phyloP scores from a whole-genome alignment of 306 rosid species.

The Comarum palustre region DNA sequence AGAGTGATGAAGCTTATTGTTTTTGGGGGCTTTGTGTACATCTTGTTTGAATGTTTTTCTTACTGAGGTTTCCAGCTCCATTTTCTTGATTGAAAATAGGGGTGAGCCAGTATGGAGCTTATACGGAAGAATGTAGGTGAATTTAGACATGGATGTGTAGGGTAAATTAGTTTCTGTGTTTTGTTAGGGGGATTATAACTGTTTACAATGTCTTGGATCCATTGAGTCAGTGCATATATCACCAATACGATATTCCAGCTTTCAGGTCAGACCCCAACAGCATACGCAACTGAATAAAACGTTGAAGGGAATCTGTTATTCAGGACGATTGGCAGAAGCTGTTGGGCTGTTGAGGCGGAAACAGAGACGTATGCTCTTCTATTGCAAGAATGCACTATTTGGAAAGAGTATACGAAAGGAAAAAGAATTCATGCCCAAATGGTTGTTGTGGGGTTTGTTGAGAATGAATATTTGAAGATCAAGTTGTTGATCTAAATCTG shows the following conservation, averaged over 20 bases:
- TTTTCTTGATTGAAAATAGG: background rate
- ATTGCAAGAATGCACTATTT: conserved; percentile 71
- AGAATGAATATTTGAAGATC: conserved; percentile 50
- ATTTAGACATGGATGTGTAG: background rate
- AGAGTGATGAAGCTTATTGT: no score
- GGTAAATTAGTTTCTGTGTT: conserved; percentile 10
- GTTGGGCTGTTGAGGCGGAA: conserved; percentile 47
- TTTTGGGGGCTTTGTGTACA: background rate
- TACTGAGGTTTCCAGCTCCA: background rate
- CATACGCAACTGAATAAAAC: conserved; percentile 43
- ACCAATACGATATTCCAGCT: conserved; percentile 58
- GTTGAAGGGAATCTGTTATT: conserved; percentile 46
- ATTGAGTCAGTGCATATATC: conserved; percentile 32
- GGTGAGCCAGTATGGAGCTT: background rate
- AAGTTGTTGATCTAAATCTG: conserved; percentile 62
- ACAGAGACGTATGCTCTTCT: conserved; percentile 56
- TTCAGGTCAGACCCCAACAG: conserved; percentile 56
- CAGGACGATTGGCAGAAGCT: conserved; percentile 60
- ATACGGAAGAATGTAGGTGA: background rate
- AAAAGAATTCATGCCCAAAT: conserved; percentile 58
- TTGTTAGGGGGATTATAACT: conserved; percentile 8
- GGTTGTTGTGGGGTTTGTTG: conserved; percentile 55
- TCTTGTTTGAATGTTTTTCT: no score
- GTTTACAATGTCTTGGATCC: conserved; percentile 22
- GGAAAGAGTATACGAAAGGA: conserved; percentile 55